These are phyloP conservation scores for Aspergillus bertholletiae DNA, from an alignment of 495 filamentous ascomycete species.

Conservation along the genomic window DNA sequence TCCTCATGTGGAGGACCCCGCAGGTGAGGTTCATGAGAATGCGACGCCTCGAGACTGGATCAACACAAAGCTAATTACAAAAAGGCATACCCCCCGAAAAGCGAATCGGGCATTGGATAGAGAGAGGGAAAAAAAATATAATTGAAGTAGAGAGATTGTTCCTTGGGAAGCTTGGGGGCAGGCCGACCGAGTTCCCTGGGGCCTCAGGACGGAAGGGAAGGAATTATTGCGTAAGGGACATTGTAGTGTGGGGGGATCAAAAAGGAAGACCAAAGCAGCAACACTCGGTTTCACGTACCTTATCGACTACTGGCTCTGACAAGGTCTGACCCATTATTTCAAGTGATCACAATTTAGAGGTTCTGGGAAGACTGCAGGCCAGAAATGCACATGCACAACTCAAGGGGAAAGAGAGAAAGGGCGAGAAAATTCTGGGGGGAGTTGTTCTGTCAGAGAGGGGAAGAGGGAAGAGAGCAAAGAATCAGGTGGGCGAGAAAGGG, in stretches of 20 bases:
- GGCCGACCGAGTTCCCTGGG: neutral
- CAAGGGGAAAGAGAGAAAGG: slow-evolving; percentile 6
- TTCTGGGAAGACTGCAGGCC: neutral
- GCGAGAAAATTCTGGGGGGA: slow-evolving; percentile 3
- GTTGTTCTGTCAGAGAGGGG: slow-evolving; percentile 8
- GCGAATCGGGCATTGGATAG: neutral
- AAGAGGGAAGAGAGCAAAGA: slow-evolving; percentile 14
- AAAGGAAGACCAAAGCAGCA: slow-evolving; percentile 15
- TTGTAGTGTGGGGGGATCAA: slow-evolving; percentile 28
- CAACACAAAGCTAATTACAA: slow-evolving; percentile 4
- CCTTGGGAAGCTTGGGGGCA: neutral
- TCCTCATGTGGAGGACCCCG: slow-evolving; percentile 18
- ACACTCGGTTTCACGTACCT: slow-evolving; percentile 62
- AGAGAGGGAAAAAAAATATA: neutral
- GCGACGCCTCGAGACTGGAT: slow-evolving; percentile 8
- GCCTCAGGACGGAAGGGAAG: slow-evolving; percentile 10
- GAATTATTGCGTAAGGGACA: slow-evolving; percentile 20
- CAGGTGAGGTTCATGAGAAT: slow-evolving; percentile 14
- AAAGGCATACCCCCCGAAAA: neutral
- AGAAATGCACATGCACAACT: slow-evolving; percentile 11
- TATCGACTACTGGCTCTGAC: slow-evolving; percentile 97
- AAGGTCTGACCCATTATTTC: slow-evolving; percentile 93
- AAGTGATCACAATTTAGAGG: slow-evolving; percentile 1
- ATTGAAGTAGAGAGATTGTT: neutral
- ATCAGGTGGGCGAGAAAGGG: slow-evolving; percentile 18